Base-by-base conservation (phyloP, 257 asterid species). In the Plantago major region DNA sequence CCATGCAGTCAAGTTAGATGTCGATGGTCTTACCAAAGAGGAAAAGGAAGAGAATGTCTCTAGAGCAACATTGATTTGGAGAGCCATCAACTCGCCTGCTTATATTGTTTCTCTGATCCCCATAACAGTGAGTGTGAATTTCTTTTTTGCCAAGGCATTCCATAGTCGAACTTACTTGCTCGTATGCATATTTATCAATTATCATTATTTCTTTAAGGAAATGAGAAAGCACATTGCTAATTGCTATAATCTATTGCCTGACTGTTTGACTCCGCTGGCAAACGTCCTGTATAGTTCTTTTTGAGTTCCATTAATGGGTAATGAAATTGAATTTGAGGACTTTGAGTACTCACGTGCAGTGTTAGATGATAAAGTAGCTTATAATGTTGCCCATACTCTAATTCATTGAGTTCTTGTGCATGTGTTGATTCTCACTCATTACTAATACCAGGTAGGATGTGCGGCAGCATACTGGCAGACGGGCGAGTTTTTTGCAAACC, bases 401-500 rank as follows among this genome's bases (percentile, higher is more conserved):
- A 33, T 33, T 33, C 6, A 33, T 1, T 33, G 40, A 33, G 40
- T 7, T 33, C 3, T 33, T 42, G 12, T 55, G 14, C 42, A 17
- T 16, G 46, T 12, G 19, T 33, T 42, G 16, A 16, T 45, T 61
- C 14, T 46, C 37, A 9, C 58, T 10, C 22, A 51, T 56, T 19
- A 56, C 15, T 15, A 17, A 7, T 16, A 62, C 58, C 79, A 91
- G 98, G 96, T 89, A 50, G 98, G 90, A 63, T 78, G 86, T 71
- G 97, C 98, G 33, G 97, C 90, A 63, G 97, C 97, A 58, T 92
- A 86, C 79, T 75, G 77, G 70, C 81, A 86, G 72, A 80, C 95
- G 0, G 96, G 97, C 50, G 64, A 73, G 22, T 84, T 54, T 68
- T 82, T 75, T 69, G 80, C 76, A 14, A 63, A 74, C 49, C 95